Percentiles rank a stretch among this genome's conserved stretches.
Conservation (phyloP, 2,329 filamentous ascomycete genomes). For the Penicillium verrucosum region DNA sequence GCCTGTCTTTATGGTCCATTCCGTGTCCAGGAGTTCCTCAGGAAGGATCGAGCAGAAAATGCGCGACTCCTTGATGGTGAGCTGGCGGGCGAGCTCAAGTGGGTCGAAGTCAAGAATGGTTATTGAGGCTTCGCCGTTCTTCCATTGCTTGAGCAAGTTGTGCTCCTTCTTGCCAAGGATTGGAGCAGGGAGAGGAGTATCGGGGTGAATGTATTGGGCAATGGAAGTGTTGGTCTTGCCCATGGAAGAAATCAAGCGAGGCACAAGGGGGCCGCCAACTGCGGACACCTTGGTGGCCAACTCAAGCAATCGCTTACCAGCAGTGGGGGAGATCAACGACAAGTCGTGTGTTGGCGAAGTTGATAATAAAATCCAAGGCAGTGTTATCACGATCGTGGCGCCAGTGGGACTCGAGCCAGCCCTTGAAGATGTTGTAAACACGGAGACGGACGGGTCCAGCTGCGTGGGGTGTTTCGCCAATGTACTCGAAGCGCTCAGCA, state of each 20-base stretch:
- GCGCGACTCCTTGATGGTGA: constrained; percentile 86
- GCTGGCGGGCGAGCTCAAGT: constrained; percentile 82
- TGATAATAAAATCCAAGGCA: constrained; percentile 70
- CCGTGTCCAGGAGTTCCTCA: constrained; percentile 83
- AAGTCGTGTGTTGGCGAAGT: constrained; percentile 75
- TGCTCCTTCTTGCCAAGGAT: constrained; percentile 73
- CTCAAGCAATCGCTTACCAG: constrained; percentile 76
- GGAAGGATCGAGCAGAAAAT: constrained; percentile 91
- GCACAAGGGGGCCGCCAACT: constrained; percentile 71
- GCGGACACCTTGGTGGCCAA: constrained; percentile 74
- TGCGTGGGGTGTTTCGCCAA: constrained; percentile 71
- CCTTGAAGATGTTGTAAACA: constrained; percentile 95
- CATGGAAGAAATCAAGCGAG: constrained; percentile 78
- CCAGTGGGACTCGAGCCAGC: constrained; percentile 97
- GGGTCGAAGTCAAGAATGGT: constrained; percentile 88
- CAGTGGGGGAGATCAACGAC: constrained; percentile 68
- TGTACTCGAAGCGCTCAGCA: constrained; percentile 90
- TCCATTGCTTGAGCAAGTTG: constrained; percentile 69
- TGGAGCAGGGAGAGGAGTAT: constrained; percentile 67
- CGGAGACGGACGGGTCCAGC: constrained; percentile 79
- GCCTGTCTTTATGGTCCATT: constrained; percentile 88
- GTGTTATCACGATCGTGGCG: constrained; percentile 73
- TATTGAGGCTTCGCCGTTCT: constrained; percentile 65
- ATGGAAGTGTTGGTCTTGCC: constrained; percentile 80
- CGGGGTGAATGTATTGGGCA: constrained; percentile 65